Evolutionary conservation across 495 filamentous ascomycete species (phyloP), one percentile per base, ranked within the genome.

Genomic region (Aspergillus taichungensis): DNA sequence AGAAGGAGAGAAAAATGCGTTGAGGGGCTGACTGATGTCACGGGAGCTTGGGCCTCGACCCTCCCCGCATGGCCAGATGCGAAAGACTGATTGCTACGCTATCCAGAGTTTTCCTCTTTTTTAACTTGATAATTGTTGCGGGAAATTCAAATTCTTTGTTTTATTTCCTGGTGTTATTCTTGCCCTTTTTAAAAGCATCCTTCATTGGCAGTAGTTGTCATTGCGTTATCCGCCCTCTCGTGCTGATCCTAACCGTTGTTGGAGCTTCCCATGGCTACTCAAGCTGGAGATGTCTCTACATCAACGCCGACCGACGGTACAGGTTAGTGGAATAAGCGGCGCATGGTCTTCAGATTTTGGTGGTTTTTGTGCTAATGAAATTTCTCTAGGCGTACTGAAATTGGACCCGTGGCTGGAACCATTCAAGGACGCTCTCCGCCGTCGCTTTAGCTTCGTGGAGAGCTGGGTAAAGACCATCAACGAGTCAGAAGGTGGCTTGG

Each of bases 401-500:
- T 76, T 97, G 39, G 92, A 98, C 57, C 88, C 92, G 13, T 97
- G 82, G 78, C 82, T 98, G 45, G 77, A 77, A 11, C 91, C 94
- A 7, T 94, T 91, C 74, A 75, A 80, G 54, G 83, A 85, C 29
- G 72, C 82, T 34, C 69, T 98, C 45, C 82, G 82, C 53, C 75
- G 75, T 43, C 77, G 92, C 64, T 95, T 80, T 66, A 65, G 72
- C 49, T 83, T 87, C 54, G 86, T 90, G n/a, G 77, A 94, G 55
- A 67, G 81, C 43, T 98, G 92, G 92, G 84, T 95, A 55, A 78
- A 82, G 60, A 84, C 67, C 8, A 83, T 98, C 55, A 67, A 94
- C 54, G 76, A 87, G 30, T 74, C 78, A 0, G 92, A 98, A 62
- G 92, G 92, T 6, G 88, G 92, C 3, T 53, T 98, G 43, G 88